These are phyloP conservation scores for Tetracladium setigerum DNA, from an alignment of 495 filamentous ascomycete species.

Conservation along the genomic window DNA sequence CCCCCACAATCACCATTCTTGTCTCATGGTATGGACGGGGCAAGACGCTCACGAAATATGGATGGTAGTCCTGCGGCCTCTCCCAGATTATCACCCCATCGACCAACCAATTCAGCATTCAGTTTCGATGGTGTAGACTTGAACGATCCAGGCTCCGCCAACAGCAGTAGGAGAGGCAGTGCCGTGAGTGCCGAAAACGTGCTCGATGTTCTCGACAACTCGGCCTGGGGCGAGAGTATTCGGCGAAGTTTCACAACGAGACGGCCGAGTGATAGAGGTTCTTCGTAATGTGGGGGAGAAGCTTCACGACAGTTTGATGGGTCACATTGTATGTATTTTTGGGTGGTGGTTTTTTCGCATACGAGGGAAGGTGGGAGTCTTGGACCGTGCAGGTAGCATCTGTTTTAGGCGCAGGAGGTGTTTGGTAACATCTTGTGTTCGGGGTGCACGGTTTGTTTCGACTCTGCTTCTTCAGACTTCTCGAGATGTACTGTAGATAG, in stretches of 20 bases:
- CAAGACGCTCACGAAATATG: conserved; percentile 23
- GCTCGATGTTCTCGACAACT: conserved; percentile 73
- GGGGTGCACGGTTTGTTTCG: no score
- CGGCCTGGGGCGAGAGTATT: conserved; percentile 89
- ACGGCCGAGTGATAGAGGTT: conserved; percentile 29
- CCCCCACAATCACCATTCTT: conserved; percentile 14
- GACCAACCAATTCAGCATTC: conserved; percentile 19
- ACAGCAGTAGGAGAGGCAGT: conserved; percentile 50
- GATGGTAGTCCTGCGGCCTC: conserved; percentile 21
- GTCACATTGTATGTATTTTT: conserved; percentile 4
- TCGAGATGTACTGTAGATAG: no score
- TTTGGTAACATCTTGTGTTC: no score
- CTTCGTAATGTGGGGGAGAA: conserved; percentile 7
- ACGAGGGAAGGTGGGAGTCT: conserved; percentile 4
- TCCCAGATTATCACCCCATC: conserved; percentile 16
- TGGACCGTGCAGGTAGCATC: conserved; percentile 11
- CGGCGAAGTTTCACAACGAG: conserved; percentile 78
- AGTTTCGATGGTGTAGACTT: conserved; percentile 23
- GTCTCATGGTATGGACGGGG: conserved; percentile 16
- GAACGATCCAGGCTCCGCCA: conserved; percentile 22
- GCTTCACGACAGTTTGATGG: conserved; percentile 1
- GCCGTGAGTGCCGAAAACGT: conserved; percentile 71
- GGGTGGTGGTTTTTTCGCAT: background rate
- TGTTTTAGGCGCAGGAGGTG: background rate
- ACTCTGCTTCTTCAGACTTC: no score